Evolutionary conservation across 192 early-diverging fungal genomes (phyloP), one percentile per base, ranked within the genome.

Genomic region (Geranomyces michiganensis): DNA sequence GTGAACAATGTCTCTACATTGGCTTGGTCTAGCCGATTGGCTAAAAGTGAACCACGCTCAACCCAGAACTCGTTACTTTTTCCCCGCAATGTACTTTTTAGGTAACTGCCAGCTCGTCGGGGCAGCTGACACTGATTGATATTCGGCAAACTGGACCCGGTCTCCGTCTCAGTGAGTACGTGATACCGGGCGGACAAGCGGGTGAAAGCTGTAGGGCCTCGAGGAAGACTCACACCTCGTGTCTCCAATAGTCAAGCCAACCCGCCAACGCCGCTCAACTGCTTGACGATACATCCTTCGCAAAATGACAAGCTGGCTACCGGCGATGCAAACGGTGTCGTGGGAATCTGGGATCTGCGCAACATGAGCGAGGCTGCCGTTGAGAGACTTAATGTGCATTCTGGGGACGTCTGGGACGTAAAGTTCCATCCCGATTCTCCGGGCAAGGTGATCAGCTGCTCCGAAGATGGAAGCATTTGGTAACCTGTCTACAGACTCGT

Each of bases 261-360:
- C 1, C 7, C 56, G 33, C 56, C 68, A 17, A 15, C 14, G 15
- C 43, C 41, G 13, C 27, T 85, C 79, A 94, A 94, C 27, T 91
- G 85, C 82, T 29, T 71, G 31, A 41, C 41, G 10, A 61, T 71
- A 19, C 56, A 63, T 31, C 58, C 70, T 3, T 49, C 61, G 48
- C 48, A 71, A 61, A 59, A 44, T n/a, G 70, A 63, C 44, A 71
- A 71, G 32, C 45, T 71, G 7, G 61, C 61, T 0, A 71, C 70
- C 3, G 70, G 70, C 13, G 62, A 62, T 27, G 31, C 30, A 14
- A 36, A 47, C 45, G 70, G 70, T 12, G 26, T 36, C 12, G 59
- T 71, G 12, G 60, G 44, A 27, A 64, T 71, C 24, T 71, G 70
- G 70, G 70, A 71, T 46, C 44, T 71, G 13, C 70, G 70, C 21